A percentile compares a stretch with the other conserved stretches of the same genome.
Conservation (phyloP, 2,329 filamentous ascomycete genomes). For the Apiospora kogelbergensis region DNA sequence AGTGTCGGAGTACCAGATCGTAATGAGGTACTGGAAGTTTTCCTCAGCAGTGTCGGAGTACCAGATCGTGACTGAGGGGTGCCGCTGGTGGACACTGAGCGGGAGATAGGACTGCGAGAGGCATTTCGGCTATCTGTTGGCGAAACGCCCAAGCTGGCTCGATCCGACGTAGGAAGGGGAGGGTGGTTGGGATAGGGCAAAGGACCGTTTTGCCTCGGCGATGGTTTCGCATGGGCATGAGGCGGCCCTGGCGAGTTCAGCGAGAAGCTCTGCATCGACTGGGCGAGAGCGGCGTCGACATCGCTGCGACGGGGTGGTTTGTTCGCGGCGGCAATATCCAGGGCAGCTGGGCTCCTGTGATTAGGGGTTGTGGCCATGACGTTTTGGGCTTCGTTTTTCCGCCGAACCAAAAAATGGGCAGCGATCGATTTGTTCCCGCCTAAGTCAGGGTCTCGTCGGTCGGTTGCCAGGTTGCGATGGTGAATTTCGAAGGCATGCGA, state of each 20-base stretch:
- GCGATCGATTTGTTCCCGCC: background rate
- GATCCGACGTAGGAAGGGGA: background rate
- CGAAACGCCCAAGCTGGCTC: slow-evolving; percentile 18
- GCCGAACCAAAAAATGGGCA: background rate
- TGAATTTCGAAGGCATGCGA: background rate
- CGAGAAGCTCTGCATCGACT: slow-evolving; percentile 7
- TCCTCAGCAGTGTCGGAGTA: slow-evolving; percentile 53
- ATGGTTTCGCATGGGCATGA: background rate
- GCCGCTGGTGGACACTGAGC: slow-evolving; percentile 27
- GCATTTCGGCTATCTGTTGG: slow-evolving; percentile 34
- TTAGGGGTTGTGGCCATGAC: slow-evolving; percentile 4
- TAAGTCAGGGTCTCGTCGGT: background rate
- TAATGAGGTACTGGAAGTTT: slow-evolving; percentile 56
- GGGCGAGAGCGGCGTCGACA: slow-evolving; percentile 5
- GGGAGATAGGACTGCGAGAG: slow-evolving; percentile 43
- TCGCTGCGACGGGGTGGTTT: slow-evolving; percentile 6
- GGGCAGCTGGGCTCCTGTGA: background rate
- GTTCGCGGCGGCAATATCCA: background rate
- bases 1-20: slow-evolving; percentile 51
- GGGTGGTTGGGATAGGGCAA: background rate
- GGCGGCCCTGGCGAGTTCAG: background rate
- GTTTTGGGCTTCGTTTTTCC: background rate
- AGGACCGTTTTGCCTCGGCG: background rate
- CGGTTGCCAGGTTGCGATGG: background rate
- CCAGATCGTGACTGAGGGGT: slow-evolving; percentile 42